Percentiles rank a stretch among this genome's conserved stretches.
These are phyloP conservation scores for Bruguiera gymnorhiza DNA, from an alignment of 345 rosid genomes.

Conservation along the genomic window DNA sequence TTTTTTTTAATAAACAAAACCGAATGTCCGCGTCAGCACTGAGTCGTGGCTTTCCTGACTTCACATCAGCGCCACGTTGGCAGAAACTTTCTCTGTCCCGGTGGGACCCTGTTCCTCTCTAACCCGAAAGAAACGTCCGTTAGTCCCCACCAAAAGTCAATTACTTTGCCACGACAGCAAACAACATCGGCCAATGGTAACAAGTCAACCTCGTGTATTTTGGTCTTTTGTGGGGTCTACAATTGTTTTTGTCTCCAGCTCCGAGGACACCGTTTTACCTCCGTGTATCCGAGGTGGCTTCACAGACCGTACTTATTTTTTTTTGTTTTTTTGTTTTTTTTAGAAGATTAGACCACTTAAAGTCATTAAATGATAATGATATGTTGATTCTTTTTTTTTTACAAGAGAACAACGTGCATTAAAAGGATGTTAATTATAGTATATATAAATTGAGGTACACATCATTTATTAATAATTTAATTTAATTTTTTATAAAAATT, in stretches of 20 bases:
- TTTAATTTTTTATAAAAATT: no score
- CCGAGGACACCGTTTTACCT: constrained; percentile 14
- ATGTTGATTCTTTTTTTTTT: no score
- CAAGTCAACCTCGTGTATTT: not conserved
- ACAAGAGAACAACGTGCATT: no score
- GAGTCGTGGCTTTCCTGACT: constrained; percentile 9
- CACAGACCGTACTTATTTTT: not conserved
- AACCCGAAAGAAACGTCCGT: not conserved
- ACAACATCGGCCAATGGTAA: not conserved
- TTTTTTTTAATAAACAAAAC: not conserved
- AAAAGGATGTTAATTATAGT: no score
- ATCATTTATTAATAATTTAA: no score
- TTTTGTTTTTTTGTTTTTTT: no score
- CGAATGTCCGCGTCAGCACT: constrained; percentile 24
- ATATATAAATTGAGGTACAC: no score
- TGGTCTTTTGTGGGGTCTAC: not conserved
- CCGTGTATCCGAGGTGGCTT: constrained; percentile 30
- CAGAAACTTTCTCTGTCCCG: not conserved
- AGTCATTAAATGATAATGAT: no score
- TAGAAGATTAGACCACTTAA: no score
- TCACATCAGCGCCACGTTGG: constrained; percentile 15
- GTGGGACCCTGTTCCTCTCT: constrained; percentile 6
- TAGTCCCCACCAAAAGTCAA: not conserved
- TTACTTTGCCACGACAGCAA: constrained; percentile 8
- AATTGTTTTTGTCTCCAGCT: constrained; percentile 9